phyloP scores from a whole-genome alignment of 345 rosid genomes.

The Luvunga scandens region DNA sequence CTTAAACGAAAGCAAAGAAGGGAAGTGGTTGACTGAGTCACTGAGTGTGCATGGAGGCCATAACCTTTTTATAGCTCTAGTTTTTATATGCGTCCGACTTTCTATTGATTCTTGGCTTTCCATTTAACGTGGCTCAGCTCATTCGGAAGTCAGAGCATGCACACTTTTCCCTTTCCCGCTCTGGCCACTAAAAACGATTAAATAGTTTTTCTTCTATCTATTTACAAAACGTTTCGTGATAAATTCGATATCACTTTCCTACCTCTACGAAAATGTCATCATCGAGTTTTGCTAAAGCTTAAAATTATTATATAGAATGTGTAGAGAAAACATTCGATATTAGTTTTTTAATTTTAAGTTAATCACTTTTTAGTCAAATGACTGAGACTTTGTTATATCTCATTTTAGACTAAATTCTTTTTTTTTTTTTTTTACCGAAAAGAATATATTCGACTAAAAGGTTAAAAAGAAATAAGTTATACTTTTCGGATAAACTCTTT shows the following conservation, averaged over 20 bases:
- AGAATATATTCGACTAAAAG: not conserved
- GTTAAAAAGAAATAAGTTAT: not conserved
- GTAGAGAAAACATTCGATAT: not conserved
- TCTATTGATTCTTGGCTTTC: not conserved
- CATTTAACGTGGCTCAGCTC: not conserved
- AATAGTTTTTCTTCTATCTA: not conserved
- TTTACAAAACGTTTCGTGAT: not conserved
- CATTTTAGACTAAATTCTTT: no score
- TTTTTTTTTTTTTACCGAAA: no score
- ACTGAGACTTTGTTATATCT: rapidly evolving
- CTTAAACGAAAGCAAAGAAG: no score
- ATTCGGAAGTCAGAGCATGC: not conserved
- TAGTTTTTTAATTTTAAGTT: not conserved
- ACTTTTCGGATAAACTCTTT: not conserved
- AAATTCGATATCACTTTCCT: not conserved
- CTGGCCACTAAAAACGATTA: not conserved
- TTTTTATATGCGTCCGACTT: not conserved
- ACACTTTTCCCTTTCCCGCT: not conserved
- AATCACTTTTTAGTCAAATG: no score
- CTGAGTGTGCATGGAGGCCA: not conserved
- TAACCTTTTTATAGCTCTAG: not conserved
- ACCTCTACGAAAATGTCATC: no score
- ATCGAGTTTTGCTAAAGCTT: no score
- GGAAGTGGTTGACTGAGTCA: no score
- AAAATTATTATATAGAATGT: not conserved